Evolutionary conservation across 768 basidiomycete genomes (phyloP), one percentile per base, ranked within the genome.

Genomic region (Hydnum rufescens): DNA sequence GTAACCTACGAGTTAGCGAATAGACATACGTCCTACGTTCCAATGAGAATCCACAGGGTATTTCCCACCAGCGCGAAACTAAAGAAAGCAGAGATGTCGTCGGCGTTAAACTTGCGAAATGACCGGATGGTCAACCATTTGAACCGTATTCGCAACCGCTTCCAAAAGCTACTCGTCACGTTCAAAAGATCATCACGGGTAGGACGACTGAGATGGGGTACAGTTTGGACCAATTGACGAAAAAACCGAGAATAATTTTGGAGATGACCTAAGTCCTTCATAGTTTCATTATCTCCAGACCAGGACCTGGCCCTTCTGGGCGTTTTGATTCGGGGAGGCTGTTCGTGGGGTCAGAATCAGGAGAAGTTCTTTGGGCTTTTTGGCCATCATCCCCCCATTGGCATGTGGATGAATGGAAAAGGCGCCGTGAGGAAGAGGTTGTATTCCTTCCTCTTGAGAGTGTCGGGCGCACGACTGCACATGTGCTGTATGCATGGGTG

Each of bases 31-130:
- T 31, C 84, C 66, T 61, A 87, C 80, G 88, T 97, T 66, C 90
- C 90, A 48, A 99, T 72, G 49, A 97, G 67, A 56, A 99, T 83
- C 93, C 95, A 97, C 2, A 93, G 66, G 1, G 89, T 86, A 60
- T 96, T 90, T 61, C 92, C 92, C 71, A 96, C 80, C 49, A 99
- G 68, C 58, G 95, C 89, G 85, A 89, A 92, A 51, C 86, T 90
- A 31, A 93, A 67, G 66, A 99, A 96, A 1, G 92, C 93, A 39
- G 88, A 92, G 52, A 93, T 84, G 63, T 99, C 95, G 64, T 99
- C 95, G 49, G 86, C 82, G 58, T 95, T 90, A 67, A 92, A 99
- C 60, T 77, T 80, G 46, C 93, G 77, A 68, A 95, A 99, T 3
- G 86, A 88, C 56, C 86, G 74, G 59, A 97, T 92, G 6, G 88